Conservation (phyloP, 2,329 filamentous ascomycete species). For the Penicillium sp. region DNA sequence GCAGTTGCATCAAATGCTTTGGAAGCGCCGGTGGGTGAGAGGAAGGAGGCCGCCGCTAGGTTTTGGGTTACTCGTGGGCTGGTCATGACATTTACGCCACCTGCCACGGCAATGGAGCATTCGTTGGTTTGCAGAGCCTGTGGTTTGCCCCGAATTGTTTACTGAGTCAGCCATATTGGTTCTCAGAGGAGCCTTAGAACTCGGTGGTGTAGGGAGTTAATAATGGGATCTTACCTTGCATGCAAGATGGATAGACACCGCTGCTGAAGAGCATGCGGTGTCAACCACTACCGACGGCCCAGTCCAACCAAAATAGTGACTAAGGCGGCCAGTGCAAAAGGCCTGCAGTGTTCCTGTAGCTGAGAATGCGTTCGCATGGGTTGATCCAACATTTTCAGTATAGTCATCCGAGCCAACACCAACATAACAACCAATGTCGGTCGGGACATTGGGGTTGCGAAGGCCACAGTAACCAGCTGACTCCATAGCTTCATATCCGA, state of each 20-base stretch:
- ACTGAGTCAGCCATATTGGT: too few species aligned
- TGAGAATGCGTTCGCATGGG: constrained; percentile 29
- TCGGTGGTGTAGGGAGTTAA: too few species aligned
- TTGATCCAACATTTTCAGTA: constrained; percentile 24
- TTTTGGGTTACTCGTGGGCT: constrained; percentile 22
- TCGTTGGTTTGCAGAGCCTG: constrained; percentile 20
- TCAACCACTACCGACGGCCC: constrained; percentile 43
- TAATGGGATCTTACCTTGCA: constrained; percentile 8
- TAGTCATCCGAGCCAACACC: constrained; percentile 29
- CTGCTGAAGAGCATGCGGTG: constrained; percentile 43
- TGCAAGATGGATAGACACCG: constrained; percentile 33
- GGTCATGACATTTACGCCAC: constrained; percentile 35
- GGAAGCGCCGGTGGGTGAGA: constrained; percentile 47
- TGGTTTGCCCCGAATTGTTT: too few species aligned
- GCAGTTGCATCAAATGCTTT: constrained; percentile 43
- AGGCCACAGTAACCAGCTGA: constrained; percentile 26
- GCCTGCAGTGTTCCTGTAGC: constrained; percentile 16
- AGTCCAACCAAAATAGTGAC: constrained; percentile 44
- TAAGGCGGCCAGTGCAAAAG: constrained; percentile 32
- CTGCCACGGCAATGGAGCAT: constrained; percentile 30
- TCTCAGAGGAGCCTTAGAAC: too few species aligned
- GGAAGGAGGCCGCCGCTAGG: constrained; percentile 39
- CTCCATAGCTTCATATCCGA: constrained; percentile 32
- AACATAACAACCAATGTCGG: constrained; percentile 25
- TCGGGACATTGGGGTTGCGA: not conserved